A percentile compares a stretch with the other conserved stretches of the same genome.
phyloP scores from a whole-genome alignment of 78 protist genomes.

The Dictyostelium firmibasis region DNA sequence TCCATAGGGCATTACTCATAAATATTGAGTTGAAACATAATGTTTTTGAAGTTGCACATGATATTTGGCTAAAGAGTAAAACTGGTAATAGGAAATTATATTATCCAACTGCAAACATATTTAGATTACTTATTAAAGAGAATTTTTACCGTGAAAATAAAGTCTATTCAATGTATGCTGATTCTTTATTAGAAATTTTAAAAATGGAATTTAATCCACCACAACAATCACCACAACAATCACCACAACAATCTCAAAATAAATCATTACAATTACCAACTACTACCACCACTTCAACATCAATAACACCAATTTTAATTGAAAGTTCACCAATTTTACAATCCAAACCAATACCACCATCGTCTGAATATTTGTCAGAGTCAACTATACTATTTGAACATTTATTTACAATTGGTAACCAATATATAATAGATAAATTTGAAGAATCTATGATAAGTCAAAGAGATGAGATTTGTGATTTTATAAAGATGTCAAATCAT shows the following conservation, averaged over 20 bases:
- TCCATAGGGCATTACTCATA: constrained; percentile 21
- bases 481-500: constrained; percentile 6
- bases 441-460: constrained; percentile 13
- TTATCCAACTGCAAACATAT: constrained; percentile 31
- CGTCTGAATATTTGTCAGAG: background rate
- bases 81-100: constrained; percentile 39
- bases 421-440: constrained; percentile 27
- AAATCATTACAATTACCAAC: background rate
- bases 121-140: constrained; percentile 14
- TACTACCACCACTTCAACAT: background rate
- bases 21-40: background rate
- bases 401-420: background rate
- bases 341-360: background rate
- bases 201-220: background rate
- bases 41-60: constrained; percentile 38
- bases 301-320: background rate
- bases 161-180: constrained; percentile 59
- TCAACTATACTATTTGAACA: background rate
- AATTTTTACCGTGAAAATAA: constrained; percentile 9
- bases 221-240: background rate
- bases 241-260: background rate
- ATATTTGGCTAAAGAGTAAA: constrained; percentile 56
- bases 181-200: constrained; percentile 38
- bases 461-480: constrained; percentile 24
- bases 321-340: background rate